phyloP scores from a whole-genome alignment of 768 basidiomycete species.

The Stropharia rugosoannulata region DNA sequence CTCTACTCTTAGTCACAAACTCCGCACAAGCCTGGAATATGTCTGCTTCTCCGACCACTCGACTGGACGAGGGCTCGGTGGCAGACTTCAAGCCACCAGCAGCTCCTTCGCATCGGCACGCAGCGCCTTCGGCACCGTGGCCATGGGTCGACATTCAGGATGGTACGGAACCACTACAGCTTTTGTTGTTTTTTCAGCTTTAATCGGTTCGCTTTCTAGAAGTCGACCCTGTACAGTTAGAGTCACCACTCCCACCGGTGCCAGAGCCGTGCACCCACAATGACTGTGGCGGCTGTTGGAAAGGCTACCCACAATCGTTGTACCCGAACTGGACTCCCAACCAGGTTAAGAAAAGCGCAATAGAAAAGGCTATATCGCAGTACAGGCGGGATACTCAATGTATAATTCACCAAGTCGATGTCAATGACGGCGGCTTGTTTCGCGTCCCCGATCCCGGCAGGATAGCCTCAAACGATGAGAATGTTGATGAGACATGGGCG shows the following conservation, averaged over 20 bases:
- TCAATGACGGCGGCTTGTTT: conserved; percentile 37
- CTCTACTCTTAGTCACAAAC: not conserved
- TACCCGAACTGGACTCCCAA: conserved; percentile 56
- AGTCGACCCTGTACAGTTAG: conserved; percentile 32
- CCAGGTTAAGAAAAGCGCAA: conserved; percentile 41
- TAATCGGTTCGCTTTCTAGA: conserved; percentile 19
- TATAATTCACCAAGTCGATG: conserved; percentile 39
- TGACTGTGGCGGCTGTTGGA: conserved; percentile 38
- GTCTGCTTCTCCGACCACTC: not conserved
- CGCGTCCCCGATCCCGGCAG: conserved; percentile 22
- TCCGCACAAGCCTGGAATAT: not conserved
- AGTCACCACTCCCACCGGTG: conserved; percentile 25
- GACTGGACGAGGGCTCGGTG: not conserved
- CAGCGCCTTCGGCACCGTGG: conserved; percentile 46
- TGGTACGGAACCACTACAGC: conserved; percentile 20
- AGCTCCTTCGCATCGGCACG: conserved; percentile 43
- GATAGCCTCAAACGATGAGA: conserved; percentile 19
- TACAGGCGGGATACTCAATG: conserved; percentile 26
- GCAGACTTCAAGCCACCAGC: conserved; percentile 19
- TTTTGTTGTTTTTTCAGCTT: not conserved
- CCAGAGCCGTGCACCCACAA: conserved; percentile 33
- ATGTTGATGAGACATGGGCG: conserved; percentile 36
- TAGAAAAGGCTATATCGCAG: conserved; percentile 32
- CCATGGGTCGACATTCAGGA: conserved; percentile 45
- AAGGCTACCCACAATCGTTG: conserved; percentile 37